A percentile compares a stretch with the other conserved stretches of the same genome.
These are phyloP conservation scores for Rhodotorula sp. DNA, from an alignment of 1,284 basidiomycete genomes.

Conservation along the genomic window DNA sequence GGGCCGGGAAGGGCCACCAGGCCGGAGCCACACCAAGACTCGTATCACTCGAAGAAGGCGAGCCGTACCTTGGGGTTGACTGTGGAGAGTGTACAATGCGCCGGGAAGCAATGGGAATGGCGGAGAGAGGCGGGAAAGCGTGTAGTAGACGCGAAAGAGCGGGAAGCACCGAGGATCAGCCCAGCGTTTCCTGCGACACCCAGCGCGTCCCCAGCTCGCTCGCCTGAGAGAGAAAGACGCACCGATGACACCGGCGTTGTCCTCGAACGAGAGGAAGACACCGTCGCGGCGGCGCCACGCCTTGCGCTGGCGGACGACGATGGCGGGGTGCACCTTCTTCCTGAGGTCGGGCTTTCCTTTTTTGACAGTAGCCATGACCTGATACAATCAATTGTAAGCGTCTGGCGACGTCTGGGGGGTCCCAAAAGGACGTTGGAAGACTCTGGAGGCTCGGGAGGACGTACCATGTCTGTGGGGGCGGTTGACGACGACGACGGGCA, in stretches of 20 bases:
- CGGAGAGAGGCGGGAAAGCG: background rate
- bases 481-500: background rate
- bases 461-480: background rate
- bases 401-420: conserved; percentile 1
- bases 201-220: too few relatives aligned
- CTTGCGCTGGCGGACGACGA: conserved; percentile 97
- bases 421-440: too few relatives aligned
- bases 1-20: too few relatives aligned
- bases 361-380: conserved; percentile 91
- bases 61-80: conserved; percentile 49
- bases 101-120: background rate
- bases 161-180: too few relatives aligned
- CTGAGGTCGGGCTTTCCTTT: conserved; percentile 99
- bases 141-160: too few relatives aligned
- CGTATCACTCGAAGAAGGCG: background rate
- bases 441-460: background rate
- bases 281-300: conserved; percentile 97
- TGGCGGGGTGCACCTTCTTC: conserved; percentile 70
- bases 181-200: background rate
- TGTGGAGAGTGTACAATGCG: background rate
- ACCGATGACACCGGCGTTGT: conserved; percentile 32
- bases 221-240: background rate
- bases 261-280: conserved; percentile 98
- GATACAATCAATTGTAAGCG: conserved; percentile 49
- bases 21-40: too few relatives aligned